Evolutionary conservation across 2,329 filamentous ascomycete genomes (phyloP), one percentile per base, ranked within the genome.

Genomic region (Parafenestella ontariensis): DNA sequence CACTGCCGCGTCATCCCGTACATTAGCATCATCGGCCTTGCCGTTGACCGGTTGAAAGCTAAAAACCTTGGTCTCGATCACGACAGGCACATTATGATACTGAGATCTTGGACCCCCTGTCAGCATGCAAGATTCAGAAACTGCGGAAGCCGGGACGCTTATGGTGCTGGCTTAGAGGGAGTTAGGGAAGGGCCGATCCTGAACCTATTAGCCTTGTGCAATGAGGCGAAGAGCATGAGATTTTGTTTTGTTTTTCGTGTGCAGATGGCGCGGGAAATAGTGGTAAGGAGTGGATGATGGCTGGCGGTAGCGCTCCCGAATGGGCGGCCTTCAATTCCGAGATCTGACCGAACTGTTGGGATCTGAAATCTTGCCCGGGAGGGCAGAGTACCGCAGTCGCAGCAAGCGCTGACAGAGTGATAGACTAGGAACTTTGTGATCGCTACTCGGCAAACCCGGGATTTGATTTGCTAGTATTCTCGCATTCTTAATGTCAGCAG

Each of bases 101-200:
- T 43, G 47, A 55, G 43, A 55, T 51, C 47, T 21, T 28, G 21
- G 37, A n/a, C 23, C 37, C 47, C 52, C 31, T 51, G 52, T 44
- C 39, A 40, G 31, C 41, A 45, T 46, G 46, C 46, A 40, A 49
- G 52, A 46, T 46, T 37, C 37, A 43, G 17, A 43, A 13, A n/a
- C n/a, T 28, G 42, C 49, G 34, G 49, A 44, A 52, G 33, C 41
- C 26, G 33, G 24, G 34, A 21, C 31, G 15, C 33, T 47, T 17
- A 8, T 11, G 36, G 13, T 21, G 18, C 11, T 26, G 23, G 21
- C 5, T 8, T 11, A 5, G 21, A 21, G 42, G 41, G 34, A 43
- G 18, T 23, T 26, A 36, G 28, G 21, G 42, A 42, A 52, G 43
- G 36, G 49, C 42, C 49, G 43, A 44, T 44, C 48, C 48, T 50